Conservation (phyloP, 768 basidiomycete species). For the Boletales sp. region DNA sequence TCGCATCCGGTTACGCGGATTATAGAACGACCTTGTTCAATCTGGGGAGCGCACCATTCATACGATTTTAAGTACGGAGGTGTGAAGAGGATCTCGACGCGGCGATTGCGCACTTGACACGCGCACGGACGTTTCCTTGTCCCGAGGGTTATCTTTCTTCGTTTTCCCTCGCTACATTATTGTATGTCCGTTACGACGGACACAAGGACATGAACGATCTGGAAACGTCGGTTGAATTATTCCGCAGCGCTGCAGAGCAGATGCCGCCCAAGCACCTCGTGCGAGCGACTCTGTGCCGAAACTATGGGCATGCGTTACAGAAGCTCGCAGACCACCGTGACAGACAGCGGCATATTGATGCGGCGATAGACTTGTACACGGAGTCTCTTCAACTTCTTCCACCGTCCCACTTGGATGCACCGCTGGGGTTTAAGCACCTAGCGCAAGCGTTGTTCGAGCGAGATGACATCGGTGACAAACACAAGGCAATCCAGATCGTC, state of each 20-base stretch:
- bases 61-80: conserved; percentile 13
- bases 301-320: conserved; percentile 10
- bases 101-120: conserved; percentile 11
- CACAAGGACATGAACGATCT: conserved; percentile 7
- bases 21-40: conserved; percentile 7
- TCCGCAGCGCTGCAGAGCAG: conserved; percentile 3
- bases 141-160: conserved; percentile 3
- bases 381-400: conserved; percentile 8
- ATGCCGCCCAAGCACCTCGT: conserved; percentile 11
- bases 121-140: conserved; percentile 9
- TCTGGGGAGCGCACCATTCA: conserved; percentile 9
- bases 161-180: conserved; percentile 5
- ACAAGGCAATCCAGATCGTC: not conserved
- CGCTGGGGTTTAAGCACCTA: not conserved
- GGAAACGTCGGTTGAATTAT: conserved; percentile 11
- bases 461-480: not conserved
- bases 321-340: conserved; percentile 4
- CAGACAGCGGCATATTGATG: not conserved
- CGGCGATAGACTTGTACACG: conserved; percentile 8
- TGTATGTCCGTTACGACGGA: conserved; percentile 10
- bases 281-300: conserved; percentile 4
- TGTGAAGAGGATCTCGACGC: conserved; percentile 11
- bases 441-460: conserved; percentile 3
- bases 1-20: not conserved
- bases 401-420: conserved; percentile 9